Evolutionary conservation across 106 monocot species (phyloP).

Genomic region (Xerophyta viscosa): DNA sequence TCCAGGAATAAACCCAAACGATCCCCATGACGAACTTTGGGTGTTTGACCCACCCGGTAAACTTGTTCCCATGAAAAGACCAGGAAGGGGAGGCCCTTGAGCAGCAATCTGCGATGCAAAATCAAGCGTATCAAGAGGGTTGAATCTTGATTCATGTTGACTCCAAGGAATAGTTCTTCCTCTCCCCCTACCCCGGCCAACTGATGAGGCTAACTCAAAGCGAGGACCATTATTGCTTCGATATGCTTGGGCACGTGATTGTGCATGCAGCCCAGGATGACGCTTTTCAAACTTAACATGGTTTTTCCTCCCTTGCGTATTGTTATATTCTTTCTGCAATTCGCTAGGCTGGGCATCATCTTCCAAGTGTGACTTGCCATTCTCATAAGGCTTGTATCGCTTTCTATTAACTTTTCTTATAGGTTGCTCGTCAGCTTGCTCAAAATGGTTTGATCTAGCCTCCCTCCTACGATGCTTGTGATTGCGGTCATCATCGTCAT

Average conservation of each 20-base stretch:
- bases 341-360: conserved; percentile 14
- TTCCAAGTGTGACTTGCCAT: conserved; percentile 30
- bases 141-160: conserved; percentile 70
- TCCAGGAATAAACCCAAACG: conserved; percentile 86
- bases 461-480: conserved; percentile 94
- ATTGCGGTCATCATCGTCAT: conserved; percentile 89
- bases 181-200: conserved; percentile 60
- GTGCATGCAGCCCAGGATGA: conserved; percentile 11
- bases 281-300: conserved; percentile 40
- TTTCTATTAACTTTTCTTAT: conserved; percentile 31
- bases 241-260: conserved; percentile 23
- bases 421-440: conserved; percentile 36
- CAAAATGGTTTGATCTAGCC: conserved; percentile 24
- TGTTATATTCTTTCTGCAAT: conserved; percentile 18
- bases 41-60: conserved; percentile 43
- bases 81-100: conserved; percentile 49
- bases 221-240: conserved; percentile 21
- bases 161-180: conserved; percentile 51
- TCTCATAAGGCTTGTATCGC: conserved; percentile 35
- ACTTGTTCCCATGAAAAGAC: conserved; percentile 47
- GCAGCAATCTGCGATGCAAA: conserved; percentile 63
- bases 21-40: conserved; percentile 67
- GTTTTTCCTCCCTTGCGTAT: conserved; percentile 25
- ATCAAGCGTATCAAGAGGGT: conserved; percentile 50
- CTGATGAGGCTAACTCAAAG: conserved; percentile 42